These are phyloP conservation scores for Thinopyrum elongatum DNA, from an alignment of 176 grass and related monocot genomes.

Conservation along the genomic window DNA sequence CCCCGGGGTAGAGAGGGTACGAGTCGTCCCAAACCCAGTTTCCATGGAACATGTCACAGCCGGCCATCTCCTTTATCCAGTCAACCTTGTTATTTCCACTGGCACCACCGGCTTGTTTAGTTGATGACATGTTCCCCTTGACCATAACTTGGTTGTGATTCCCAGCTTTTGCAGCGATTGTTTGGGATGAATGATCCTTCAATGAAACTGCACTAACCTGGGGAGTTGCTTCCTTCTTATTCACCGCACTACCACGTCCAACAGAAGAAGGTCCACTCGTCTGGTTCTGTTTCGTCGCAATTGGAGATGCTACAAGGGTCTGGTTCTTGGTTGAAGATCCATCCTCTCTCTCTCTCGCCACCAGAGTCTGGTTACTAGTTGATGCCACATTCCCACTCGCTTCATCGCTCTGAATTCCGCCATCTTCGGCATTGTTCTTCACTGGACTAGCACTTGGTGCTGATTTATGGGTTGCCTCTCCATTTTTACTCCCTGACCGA, in stretches of 20 bases:
- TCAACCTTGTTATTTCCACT: conserved; percentile 42
- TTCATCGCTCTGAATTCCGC: not conserved
- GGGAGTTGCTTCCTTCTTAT: conserved; percentile 22
- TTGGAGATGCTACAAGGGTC: conserved; percentile 20
- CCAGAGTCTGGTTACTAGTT: conserved; percentile 14
- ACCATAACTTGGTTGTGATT: conserved; percentile 2
- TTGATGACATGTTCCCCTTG: conserved; percentile 15
- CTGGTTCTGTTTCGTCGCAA: conserved; percentile 37
- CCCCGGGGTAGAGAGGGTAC: conserved; percentile 68
- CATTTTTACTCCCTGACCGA: not conserved
- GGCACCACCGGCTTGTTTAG: not conserved
- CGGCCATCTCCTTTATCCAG: conserved; percentile 69
- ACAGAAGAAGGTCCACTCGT: conserved; percentile 19
- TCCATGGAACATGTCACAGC: conserved; percentile 79
- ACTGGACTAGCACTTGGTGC: not conserved
- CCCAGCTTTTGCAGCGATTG: not conserved
- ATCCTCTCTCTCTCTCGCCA: conserved; percentile 10
- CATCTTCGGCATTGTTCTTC: not conserved
- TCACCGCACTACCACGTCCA: not conserved
- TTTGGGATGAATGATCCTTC: conserved; percentile 21
- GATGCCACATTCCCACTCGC: not conserved
- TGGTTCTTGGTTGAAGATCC: conserved; percentile 40
- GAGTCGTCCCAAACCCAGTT: conserved; percentile 71
- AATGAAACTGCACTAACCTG: conserved; percentile 17
- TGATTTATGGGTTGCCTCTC: conserved; percentile 18